A percentile compares a stretch with the other conserved stretches of the same genome.
These are phyloP conservation scores for Tricholoma matsutake DNA, from an alignment of 768 basidiomycete species.

Conservation along the genomic window DNA sequence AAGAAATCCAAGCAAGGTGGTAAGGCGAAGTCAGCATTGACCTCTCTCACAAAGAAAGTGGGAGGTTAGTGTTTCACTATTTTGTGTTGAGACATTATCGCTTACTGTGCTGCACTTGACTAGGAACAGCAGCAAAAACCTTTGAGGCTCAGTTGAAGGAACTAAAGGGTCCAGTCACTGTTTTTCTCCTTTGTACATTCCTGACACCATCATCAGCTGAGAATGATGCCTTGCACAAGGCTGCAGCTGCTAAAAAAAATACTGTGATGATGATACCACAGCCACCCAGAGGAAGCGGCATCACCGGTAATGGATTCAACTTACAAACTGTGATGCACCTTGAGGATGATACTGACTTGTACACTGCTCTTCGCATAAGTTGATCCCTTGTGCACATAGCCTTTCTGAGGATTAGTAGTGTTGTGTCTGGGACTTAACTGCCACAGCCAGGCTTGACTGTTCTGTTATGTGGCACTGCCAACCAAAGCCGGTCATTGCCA, in stretches of 20 bases:
- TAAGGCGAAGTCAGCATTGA: too few species aligned
- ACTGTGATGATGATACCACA: neutral
- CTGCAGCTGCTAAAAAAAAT: neutral
- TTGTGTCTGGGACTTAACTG: neutral
- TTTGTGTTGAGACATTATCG: neutral
- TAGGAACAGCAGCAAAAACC: neutral
- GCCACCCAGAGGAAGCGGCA: neutral
- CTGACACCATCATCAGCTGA: neutral
- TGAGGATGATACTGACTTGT: neutral
- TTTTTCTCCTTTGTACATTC: neutral
- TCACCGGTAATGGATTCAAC: neutral
- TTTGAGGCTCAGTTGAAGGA: neutral
- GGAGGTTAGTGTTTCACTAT: neutral
- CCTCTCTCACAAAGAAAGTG: neutral
- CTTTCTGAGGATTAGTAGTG: slow-evolving; percentile 1
- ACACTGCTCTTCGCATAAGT: neutral
- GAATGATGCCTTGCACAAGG: slow-evolving; percentile 1
- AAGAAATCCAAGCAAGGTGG: neutral
- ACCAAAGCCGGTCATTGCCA: neutral
- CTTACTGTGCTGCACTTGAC: neutral
- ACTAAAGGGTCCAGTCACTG: neutral
- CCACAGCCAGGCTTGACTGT: neutral
- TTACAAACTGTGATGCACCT: neutral
- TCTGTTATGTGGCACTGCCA: neutral
- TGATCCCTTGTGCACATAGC: neutral